Base-by-base conservation (phyloP, 176 grass and related monocot species). In the Avena atlantica region DNA sequence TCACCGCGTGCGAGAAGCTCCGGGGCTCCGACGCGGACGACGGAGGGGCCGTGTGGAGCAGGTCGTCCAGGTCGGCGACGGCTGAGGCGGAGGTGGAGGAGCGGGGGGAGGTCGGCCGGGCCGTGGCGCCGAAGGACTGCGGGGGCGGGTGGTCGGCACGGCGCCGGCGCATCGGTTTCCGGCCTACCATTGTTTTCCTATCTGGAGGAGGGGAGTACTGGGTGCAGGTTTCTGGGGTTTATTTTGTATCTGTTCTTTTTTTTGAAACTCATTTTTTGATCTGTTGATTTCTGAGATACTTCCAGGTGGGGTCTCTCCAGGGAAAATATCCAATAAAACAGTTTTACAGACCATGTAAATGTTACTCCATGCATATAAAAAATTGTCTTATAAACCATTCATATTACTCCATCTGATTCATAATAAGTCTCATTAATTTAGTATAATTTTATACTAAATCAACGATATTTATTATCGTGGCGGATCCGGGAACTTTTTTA, bases 1-100 rank as follows among this genome's bases (percentile, higher is more conserved):
- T 99, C 47, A 99, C 92, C 49, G 72, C 79, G 81, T 90, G 83
- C 17, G 94, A 56, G 83, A 99, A 99, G 91, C 92, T 99, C 85
- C 97, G 84, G 9, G 97, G 92, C 79, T 96, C 93, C 25, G 70
- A 74, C 13, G 42, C 25, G 82, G 75, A 81, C 73, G n/a, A 78
- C 85, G 78, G 82, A 73, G 78, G 83, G 5, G 72, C 88, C 64
- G 86, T 85, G 62, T 80, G 78, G 67, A 85, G 87, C 16, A 85
- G 87, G 12, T 86, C 91, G 88, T 88, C 89, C 77, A 84, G 81
- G 79, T 85, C 77, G 5, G 81, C 80, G 4, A 78, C 73, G 42
- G 75, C 91, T 0, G 83, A 64, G 15, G 83, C 86, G 76, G 91
- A 62, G 65, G 85, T 62, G 59, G 87, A 63, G 50, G 90, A 88